phyloP scores from a whole-genome alignment of 208 protist genomes.

The Tritrichomonas foetus region DNA sequence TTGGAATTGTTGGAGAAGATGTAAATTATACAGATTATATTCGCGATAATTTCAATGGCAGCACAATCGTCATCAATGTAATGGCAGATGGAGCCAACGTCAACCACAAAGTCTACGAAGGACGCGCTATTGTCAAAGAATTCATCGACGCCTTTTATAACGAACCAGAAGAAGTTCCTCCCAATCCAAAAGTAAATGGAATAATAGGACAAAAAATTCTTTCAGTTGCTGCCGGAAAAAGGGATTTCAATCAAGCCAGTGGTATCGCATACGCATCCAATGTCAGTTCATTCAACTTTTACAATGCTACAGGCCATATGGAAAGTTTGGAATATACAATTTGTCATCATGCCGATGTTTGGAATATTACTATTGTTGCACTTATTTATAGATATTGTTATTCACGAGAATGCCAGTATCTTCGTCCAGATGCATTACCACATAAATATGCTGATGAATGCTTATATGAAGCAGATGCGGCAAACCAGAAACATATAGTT shows the following conservation, averaged over 20 bases:
- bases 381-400: not conserved
- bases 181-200: not conserved
- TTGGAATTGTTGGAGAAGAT: not conserved
- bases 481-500: not conserved
- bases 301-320: not conserved
- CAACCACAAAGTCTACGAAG: not conserved
- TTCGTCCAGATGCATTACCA: not conserved
- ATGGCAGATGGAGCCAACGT: not conserved
- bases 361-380: not conserved
- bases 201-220: not conserved
- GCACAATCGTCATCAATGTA: not conserved
- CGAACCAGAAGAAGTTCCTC: not conserved
- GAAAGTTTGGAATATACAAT: not conserved
- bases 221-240: not conserved
- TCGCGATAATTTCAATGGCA: not conserved
- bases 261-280: not conserved
- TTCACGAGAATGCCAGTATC: not conserved
- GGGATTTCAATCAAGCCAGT: not conserved
- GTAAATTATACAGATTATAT: not conserved
- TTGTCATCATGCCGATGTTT: not conserved
- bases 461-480: not conserved
- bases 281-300: not conserved
- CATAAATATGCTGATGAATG: not conserved
- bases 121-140: not conserved
- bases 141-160: not conserved